A percentile compares a stretch with the other conserved stretches of the same genome.
These are phyloP conservation scores for Rhizopogon vinicolor DNA, from an alignment of 768 basidiomycete species.

Conservation along the genomic window DNA sequence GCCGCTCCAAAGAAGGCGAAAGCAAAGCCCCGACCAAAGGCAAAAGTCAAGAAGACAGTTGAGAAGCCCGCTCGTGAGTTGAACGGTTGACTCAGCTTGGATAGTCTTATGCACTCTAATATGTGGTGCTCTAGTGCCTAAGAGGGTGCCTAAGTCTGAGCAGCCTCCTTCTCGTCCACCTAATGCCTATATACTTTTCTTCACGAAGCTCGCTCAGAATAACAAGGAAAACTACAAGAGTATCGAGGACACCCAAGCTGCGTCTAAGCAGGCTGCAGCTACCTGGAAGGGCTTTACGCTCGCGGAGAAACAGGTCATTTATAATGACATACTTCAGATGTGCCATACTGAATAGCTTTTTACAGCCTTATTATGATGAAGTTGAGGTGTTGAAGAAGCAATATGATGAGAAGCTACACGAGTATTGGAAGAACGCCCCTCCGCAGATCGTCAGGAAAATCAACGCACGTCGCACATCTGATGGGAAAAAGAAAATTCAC, in stretches of 20 bases:
- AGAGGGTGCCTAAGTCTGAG: slow-evolving; percentile 13
- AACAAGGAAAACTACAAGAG: neutral
- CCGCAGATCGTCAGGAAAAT: slow-evolving; percentile 19
- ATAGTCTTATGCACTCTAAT: neutral
- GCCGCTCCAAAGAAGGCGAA: slow-evolving; percentile 5
- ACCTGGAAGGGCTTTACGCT: slow-evolving; percentile 29
- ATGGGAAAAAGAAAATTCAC: slow-evolving; percentile 17
- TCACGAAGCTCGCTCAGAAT: slow-evolving; percentile 8
- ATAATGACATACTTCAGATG: neutral
- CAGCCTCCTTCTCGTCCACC: slow-evolving; percentile 25
- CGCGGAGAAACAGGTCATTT: slow-evolving; percentile 31
- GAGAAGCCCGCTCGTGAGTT: slow-evolving; percentile 12
- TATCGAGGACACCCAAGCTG: neutral
- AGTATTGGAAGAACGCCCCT: slow-evolving; percentile 23
- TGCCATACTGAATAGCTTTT: neutral
- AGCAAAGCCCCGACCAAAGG: slow-evolving; percentile 5
- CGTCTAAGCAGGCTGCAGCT: slow-evolving; percentile 16
- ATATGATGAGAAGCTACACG: slow-evolving; percentile 16
- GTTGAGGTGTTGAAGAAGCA: slow-evolving; percentile 10
- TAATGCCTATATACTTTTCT: slow-evolving; percentile 22
- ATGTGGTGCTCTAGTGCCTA: neutral
- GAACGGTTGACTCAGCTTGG: neutral
- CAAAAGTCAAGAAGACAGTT: slow-evolving; percentile 4
- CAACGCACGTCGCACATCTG: slow-evolving; percentile 26
- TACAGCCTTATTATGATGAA: slow-evolving; percentile 24